phyloP scores from a whole-genome alignment of 179 eudicot species.

The Dionaea muscipula region DNA sequence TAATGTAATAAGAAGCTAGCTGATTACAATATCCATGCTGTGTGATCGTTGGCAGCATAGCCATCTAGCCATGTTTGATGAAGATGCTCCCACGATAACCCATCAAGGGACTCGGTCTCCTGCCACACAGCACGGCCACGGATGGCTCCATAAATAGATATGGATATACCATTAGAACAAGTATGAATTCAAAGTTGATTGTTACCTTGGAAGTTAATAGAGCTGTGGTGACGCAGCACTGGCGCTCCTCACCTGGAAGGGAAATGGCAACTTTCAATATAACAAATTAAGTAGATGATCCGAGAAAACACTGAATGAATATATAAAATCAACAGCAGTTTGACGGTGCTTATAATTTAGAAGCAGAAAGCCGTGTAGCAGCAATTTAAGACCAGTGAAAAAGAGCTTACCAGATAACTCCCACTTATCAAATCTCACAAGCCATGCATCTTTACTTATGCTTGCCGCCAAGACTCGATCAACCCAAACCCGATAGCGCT shows the following conservation, averaged over 20 bases:
- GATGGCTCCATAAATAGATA: too few relatives aligned
- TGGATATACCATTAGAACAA: too few relatives aligned
- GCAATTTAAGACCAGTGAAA: neutral
- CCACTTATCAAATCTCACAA: slow-evolving; percentile 76
- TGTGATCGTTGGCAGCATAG: too few relatives aligned
- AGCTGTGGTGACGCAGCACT: slow-evolving; percentile 45
- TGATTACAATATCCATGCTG: too few relatives aligned
- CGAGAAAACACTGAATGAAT: too few relatives aligned
- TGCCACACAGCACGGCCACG: too few relatives aligned
- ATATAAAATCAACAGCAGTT: neutral
- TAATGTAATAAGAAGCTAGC: too few relatives aligned
- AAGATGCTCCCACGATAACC: too few relatives aligned
- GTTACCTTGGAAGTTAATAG: slow-evolving; percentile 57
- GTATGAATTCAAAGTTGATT: slow-evolving; percentile 8
- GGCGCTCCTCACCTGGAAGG: slow-evolving; percentile 46
- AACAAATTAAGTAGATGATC: neutral
- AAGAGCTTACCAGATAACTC: slow-evolving; percentile 48
- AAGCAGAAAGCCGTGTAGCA: too few relatives aligned
- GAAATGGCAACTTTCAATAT: neutral
- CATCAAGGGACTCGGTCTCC: too few relatives aligned
- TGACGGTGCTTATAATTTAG: neutral
- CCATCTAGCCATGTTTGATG: too few relatives aligned
- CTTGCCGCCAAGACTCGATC: slow-evolving; percentile 63
- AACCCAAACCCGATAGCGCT: slow-evolving; percentile 61
- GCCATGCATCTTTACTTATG: slow-evolving; percentile 58